These are phyloP conservation scores for Candida hungchunana DNA, from an alignment of 805 yeast genomes.

Conservation along the genomic window DNA sequence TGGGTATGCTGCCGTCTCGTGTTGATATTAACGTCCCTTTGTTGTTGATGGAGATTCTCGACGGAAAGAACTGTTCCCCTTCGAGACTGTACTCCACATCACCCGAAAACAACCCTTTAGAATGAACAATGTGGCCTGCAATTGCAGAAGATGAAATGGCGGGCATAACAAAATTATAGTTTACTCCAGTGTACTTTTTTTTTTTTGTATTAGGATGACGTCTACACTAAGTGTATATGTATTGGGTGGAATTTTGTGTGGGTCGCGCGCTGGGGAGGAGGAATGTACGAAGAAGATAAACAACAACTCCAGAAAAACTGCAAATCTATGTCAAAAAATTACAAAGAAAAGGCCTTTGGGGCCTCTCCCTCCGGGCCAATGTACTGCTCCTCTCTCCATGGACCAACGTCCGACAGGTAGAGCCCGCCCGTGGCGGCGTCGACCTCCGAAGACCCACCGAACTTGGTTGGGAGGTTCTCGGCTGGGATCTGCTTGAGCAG, in stretches of 20 bases:
- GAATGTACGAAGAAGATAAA: background rate
- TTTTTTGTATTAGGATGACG: no score
- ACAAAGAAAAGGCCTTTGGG: constrained; percentile 48
- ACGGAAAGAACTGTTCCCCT: constrained; percentile 9
- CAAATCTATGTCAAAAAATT: background rate
- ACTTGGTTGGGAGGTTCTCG: constrained; percentile 85
- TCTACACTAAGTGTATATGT: no score
- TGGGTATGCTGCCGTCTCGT: background rate
- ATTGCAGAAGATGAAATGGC: constrained; percentile 5
- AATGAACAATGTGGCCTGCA: constrained; percentile 5
- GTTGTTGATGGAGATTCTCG: constrained; percentile 4
- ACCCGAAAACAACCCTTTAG: constrained; percentile 7
- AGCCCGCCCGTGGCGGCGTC: constrained; percentile 72
- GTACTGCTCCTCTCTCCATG: constrained; percentile 89
- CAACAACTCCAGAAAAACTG: background rate
- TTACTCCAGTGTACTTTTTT: no score
- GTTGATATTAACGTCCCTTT: constrained; percentile 4
- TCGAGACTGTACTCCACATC: constrained; percentile 11
- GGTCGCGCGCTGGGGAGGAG: no score
- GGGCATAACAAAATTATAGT: constrained; percentile 3
- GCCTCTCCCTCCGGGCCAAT: constrained; percentile 97
- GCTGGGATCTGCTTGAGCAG: constrained; percentile 88
- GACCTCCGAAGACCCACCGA: constrained; percentile 78
- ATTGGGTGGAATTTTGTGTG: no score
- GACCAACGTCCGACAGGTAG: constrained; percentile 87